These are phyloP conservation scores for Xylaria sp. DNA, from an alignment of 495 filamentous ascomycete species.

Conservation along the genomic window DNA sequence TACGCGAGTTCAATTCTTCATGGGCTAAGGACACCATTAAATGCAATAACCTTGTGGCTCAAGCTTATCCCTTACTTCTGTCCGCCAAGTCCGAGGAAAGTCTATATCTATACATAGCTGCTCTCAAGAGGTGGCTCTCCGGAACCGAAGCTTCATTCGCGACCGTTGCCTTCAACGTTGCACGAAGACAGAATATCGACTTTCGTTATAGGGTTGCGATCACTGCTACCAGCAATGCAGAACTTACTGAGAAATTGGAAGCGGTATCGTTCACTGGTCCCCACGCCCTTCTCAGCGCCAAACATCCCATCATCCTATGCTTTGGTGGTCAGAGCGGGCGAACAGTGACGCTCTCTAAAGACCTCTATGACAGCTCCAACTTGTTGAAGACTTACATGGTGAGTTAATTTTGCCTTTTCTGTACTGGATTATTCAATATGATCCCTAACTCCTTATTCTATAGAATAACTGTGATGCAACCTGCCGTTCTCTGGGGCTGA, in stretches of 20 bases:
- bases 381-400: conserved; percentile 46
- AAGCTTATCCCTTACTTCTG: neutral
- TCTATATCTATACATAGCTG: neutral
- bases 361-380: conserved; percentile 39
- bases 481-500: conserved; percentile 38
- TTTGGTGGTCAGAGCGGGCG: conserved; percentile 47
- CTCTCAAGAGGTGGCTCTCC: conserved; percentile 7
- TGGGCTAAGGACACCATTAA: neutral
- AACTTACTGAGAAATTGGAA: neutral
- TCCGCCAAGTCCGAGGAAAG: conserved; percentile 2
- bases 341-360: conserved; percentile 30
- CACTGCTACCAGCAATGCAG: neutral
- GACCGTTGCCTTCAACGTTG: neutral
- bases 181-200: conserved; percentile 3
- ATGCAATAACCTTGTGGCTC: neutral
- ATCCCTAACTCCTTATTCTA: conserved; percentile 38
- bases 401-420: neutral
- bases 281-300: too few relatives aligned
- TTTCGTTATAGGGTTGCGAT: neutral
- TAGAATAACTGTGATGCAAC: conserved; percentile 44
- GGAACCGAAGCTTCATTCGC: neutral
- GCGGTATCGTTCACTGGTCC: neutral
- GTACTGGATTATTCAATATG: conserved; percentile 43
- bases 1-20: conserved; percentile 27
- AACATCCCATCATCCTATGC: neutral